A percentile compares a stretch with the other conserved stretches of the same genome.
Conservation (phyloP, 2,329 filamentous ascomycete species). For the Pseudocercospora musae region DNA sequence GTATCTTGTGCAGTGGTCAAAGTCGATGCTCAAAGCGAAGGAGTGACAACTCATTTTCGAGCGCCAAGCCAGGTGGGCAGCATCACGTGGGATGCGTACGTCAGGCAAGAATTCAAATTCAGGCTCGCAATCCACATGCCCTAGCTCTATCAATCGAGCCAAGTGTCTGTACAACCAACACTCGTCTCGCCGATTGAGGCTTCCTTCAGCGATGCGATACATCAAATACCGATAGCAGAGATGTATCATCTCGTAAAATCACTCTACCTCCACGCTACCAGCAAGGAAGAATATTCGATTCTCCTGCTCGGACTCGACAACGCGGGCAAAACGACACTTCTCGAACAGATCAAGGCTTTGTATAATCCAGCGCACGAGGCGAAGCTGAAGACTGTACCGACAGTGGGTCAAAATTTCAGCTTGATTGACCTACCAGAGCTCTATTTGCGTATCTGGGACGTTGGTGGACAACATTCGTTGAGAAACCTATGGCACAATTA, state of each 20-base stretch:
- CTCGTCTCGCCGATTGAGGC: neutral
- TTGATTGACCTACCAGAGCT: slow-evolving; percentile 88
- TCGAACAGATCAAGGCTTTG: slow-evolving; percentile 90
- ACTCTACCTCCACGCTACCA: slow-evolving; percentile 90
- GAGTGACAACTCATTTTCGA: neutral
- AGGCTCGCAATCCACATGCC: neutral
- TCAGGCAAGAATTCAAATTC: neutral
- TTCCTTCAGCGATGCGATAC: slow-evolving; percentile 4
- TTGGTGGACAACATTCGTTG: slow-evolving; percentile 86
- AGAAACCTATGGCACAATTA: slow-evolving; percentile 94
- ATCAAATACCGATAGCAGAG: slow-evolving; percentile 12
- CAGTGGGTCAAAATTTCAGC: slow-evolving; percentile 93
- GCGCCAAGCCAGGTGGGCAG: slow-evolving; percentile 1
- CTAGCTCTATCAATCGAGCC: neutral
- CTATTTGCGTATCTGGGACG: slow-evolving; percentile 98
- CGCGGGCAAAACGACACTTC: slow-evolving; percentile 95
- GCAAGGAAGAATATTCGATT: slow-evolving; percentile 99
- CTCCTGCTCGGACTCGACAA: slow-evolving; percentile 97
- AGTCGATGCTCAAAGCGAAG: neutral
- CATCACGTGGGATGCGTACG: neutral
- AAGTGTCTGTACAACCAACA: slow-evolving; percentile 5
- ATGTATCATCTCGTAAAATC: slow-evolving; percentile 98
- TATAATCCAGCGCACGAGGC: slow-evolving; percentile 66
- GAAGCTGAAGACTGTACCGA: slow-evolving; percentile 82
- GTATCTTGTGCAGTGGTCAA: slow-evolving; percentile 11